Base-by-base conservation (phyloP, 1,139 yeast species). In the Suhomyces chickasaworum region DNA sequence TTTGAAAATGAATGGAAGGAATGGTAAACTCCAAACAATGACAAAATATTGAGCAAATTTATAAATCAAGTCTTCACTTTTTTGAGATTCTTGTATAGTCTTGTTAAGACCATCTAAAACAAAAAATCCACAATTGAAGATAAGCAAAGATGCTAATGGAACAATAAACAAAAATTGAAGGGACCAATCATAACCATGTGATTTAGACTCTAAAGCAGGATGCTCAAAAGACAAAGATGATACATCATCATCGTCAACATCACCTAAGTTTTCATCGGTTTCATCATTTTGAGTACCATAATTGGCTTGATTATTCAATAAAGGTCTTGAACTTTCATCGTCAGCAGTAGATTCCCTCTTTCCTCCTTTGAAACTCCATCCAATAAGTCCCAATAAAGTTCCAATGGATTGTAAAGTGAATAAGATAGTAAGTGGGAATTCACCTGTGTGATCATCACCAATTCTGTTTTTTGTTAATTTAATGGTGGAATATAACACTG, bases 181-280 rank as follows among this genome's bases (percentile, higher is more conserved):
- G 7, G 84, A 75, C 96, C 97, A 89, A 57, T 87, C 95, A 60
- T 86, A 89, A 39, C 84, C 75, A 50, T 75, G 73, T 6, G 80
- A 74, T 44, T 77, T 75, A 20, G 39, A 48, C 17, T 51, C 52
- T n/a, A 21, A 16, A 1, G 8, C 15, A 5, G 37, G 41, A 3
- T 36, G 32, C 27, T 61, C 63, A 18, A 50, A 44, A 4, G 52
- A 45, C 39, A 55, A 23, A 39, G 59, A 38, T 41, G 57, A 27
- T 50, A 47, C 45, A 20, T 47, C 53, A 9, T 51, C 49, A n/a
- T 39, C 39, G 49, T 47, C 45, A 20, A 46, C 53, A 9, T 51
- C 49, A n/a, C 37, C 39, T 12, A 53, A 53, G 15, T 47, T 49
- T 17, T 47, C 50, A n/a, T 36, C 54, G 9, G 48, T 49, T 18